Conservation (phyloP, 1,284 basidiomycete genomes). For the Moniliophthora roreri region DNA sequence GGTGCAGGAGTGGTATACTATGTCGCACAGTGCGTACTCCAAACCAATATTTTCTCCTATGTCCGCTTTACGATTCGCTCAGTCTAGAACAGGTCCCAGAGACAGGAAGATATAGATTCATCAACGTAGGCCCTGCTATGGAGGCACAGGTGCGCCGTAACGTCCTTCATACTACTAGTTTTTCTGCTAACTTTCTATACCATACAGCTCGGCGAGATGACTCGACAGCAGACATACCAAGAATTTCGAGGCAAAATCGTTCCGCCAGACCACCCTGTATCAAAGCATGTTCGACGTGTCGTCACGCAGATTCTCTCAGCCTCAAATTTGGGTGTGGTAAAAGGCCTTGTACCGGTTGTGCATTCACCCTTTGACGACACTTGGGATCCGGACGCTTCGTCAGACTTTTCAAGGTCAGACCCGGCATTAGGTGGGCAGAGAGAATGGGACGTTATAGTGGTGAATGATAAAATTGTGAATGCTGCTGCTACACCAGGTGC, state of each 20-base stretch:
- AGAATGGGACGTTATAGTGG: conserved; percentile 81
- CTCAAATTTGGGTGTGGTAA: conserved; percentile 68
- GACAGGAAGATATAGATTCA: conserved; percentile 84
- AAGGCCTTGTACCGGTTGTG: conserved; percentile 22
- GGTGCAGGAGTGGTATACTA: conserved; percentile 11
- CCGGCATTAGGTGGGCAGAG: conserved; percentile 24
- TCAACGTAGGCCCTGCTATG: conserved; percentile 63
- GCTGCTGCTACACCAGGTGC: conserved; percentile 78
- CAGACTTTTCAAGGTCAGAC: conserved; percentile 34
- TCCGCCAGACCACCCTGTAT: conserved; percentile 67
- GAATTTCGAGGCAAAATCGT: conserved; percentile 64
- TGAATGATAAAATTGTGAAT: conserved; percentile 79
- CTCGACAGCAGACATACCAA: conserved; percentile 50
- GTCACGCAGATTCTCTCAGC: conserved; percentile 73
- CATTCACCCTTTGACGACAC: conserved; percentile 19
- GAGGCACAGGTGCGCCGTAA: conserved; percentile 50
- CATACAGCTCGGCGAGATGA: conserved; percentile 46
- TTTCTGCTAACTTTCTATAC: background rate
- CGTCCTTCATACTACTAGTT: background rate
- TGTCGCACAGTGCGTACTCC: conserved; percentile 9
- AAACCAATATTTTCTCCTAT: background rate
- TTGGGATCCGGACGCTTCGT: conserved; percentile 23
- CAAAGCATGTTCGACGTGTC: conserved; percentile 67
- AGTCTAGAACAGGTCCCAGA: conserved; percentile 82
- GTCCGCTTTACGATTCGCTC: background rate